Percentiles rank a stretch among this genome's conserved stretches.
phyloP scores from a whole-genome alignment of 2,329 filamentous ascomycete genomes.

The Aschersonia sp. region DNA sequence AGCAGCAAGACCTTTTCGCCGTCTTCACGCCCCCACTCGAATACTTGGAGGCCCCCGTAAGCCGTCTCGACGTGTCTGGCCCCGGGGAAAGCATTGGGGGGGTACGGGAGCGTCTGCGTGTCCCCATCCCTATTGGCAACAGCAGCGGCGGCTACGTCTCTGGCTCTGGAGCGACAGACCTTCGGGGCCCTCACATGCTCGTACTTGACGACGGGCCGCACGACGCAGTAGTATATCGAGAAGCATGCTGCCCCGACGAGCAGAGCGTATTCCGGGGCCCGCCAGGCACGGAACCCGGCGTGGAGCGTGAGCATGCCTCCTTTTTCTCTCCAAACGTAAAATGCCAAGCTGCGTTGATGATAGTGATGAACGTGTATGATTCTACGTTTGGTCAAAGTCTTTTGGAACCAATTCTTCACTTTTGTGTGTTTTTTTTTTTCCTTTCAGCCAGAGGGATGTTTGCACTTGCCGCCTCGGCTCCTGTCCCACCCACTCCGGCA shows the following conservation, averaged over 20 bases:
- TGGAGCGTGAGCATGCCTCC: conserved; percentile 1
- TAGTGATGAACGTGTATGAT: no score
- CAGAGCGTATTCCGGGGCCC: conserved; percentile 4
- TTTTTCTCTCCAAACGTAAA: no score
- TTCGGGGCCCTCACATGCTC: conserved; percentile 4
- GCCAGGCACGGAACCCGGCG: conserved; percentile 1
- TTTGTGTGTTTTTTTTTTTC: no score
- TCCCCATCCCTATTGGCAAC: neutral
- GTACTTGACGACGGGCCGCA: neutral
- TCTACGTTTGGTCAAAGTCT: no score
- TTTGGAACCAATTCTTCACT: no score
- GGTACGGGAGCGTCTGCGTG: conserved; percentile 38
- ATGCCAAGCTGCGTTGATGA: no score
- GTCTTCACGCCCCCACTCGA: conserved; percentile 64
- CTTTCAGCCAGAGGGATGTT: no score
- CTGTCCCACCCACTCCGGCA: no score
- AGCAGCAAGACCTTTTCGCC: conserved; percentile 62
- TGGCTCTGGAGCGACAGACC: conserved; percentile 1
- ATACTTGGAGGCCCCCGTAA: conserved; percentile 58
- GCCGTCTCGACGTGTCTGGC: conserved; percentile 52
- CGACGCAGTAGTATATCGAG: conserved; percentile 8
- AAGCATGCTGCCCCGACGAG: conserved; percentile 14
- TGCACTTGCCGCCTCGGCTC: no score
- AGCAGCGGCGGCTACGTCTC: neutral
- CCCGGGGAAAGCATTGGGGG: conserved; percentile 55